Percentiles rank a stretch among this genome's conserved stretches.
phyloP scores from a whole-genome alignment of 2,329 filamentous ascomycete genomes.

The Botrytis deweyae region DNA sequence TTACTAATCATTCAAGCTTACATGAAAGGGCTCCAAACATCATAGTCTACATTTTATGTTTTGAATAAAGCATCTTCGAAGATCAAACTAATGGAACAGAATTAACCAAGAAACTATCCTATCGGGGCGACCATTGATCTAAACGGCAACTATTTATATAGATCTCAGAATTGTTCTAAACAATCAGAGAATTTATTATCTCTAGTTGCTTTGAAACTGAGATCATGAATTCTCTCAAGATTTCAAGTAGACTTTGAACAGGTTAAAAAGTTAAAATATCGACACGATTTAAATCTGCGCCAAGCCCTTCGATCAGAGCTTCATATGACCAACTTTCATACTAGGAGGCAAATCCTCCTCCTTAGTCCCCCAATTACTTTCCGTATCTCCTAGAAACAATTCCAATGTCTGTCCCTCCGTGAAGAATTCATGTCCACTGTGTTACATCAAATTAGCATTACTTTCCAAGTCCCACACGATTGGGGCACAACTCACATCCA shows the following conservation, averaged over 20 bases:
- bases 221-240: neutral
- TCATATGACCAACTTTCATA: slow-evolving; percentile 21
- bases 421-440: slow-evolving; percentile 61
- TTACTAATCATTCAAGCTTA: too few species aligned
- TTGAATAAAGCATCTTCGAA: too few species aligned
- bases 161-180: neutral
- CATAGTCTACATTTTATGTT: too few species aligned
- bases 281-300: neutral
- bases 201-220: too few species aligned
- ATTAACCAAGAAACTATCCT: too few species aligned
- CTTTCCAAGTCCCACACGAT: neutral
- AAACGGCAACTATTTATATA: rapidly evolving
- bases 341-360: slow-evolving; percentile 62
- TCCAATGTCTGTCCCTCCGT: slow-evolving; percentile 62
- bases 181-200: neutral
- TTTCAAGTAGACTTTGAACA: neutral
- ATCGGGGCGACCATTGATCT: neutral
- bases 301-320: neutral
- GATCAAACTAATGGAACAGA: too few species aligned
- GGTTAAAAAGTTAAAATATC: neutral
- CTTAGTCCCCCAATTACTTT: slow-evolving; percentile 63
- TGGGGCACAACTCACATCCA: slow-evolving; percentile 50
- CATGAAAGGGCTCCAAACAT: too few species aligned
- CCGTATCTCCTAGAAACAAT: slow-evolving; percentile 55
- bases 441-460: neutral